A percentile compares a stretch with the other conserved stretches of the same genome.
These are phyloP conservation scores for Eucommia ulmoides DNA, from an alignment of 257 asterid species.

Conservation along the genomic window DNA sequence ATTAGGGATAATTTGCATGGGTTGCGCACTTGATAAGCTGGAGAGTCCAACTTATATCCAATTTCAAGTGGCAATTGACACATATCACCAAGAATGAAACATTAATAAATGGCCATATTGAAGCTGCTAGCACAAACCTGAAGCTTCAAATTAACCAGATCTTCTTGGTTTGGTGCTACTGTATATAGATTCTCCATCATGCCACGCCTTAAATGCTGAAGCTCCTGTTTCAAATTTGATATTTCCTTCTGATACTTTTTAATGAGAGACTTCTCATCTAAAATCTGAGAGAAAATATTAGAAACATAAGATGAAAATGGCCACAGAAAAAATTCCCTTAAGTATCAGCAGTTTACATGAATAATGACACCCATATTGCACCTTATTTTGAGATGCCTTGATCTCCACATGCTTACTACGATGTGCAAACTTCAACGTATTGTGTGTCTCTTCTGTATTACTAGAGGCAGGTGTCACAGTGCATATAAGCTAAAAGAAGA, in stretches of 20 bases:
- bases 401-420: constrained; percentile 68
- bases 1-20: too few species aligned
- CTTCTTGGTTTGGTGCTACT: constrained; percentile 51
- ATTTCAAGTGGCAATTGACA: too few species aligned
- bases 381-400: constrained; percentile 65
- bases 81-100: too few species aligned
- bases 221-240: constrained; percentile 67
- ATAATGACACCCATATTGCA: constrained; percentile 12
- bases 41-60: too few species aligned
- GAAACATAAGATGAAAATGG: neutral
- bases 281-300: constrained; percentile 29
- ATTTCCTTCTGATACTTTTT: constrained; percentile 82
- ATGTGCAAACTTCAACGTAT: constrained; percentile 71
- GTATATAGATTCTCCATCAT: constrained; percentile 52
- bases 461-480: constrained; percentile 78
- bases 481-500: constrained; percentile 61
- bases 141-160: constrained; percentile 58
- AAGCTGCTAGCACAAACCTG: too few species aligned
- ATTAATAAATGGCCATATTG: too few species aligned
- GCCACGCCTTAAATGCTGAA: constrained; percentile 62
- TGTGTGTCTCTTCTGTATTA: constrained; percentile 74
- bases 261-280: constrained; percentile 83
- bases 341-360: constrained; percentile 3
- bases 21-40: too few species aligned
- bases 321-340: constrained; percentile 4